Base-by-base conservation (phyloP, 805 yeast genomes). In the Candida corydali region DNA sequence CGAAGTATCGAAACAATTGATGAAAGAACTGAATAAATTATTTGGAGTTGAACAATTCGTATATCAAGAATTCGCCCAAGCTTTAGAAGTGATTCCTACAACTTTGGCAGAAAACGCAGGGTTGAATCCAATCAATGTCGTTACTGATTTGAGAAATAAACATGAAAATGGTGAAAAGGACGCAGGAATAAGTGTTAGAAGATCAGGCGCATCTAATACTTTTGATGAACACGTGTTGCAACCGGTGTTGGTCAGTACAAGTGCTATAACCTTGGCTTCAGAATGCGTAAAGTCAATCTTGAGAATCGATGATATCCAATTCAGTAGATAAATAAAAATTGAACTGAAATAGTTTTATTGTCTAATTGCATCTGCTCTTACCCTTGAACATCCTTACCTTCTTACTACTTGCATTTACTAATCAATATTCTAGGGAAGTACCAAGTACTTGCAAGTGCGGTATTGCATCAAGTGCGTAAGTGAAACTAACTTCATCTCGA, bases 41-140 rank as follows among this genome's bases (percentile, higher is more conserved):
- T 75, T 85, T 14, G 97, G 97, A 34, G 85, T 86, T 8, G 95
- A 88, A 60, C 89, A 91, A 38, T 78, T 86, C 45, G 89, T 94
- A 50, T 89, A 86, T 79, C 82, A 80, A 55, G 96, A 89, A 63
- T 88, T 84, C 65, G 95, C 96, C 15, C 75, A 81, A 49, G 96
- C 97, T 3, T 70, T 88, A 47, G 96, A 89, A 61, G 86, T 89
- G 24, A 86, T 88, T 44, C 97, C 97, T 44, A 85, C 94, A 2
- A 88, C 96, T 8, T 71, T 88, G 47, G 96, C 97, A 6, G 97
- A 89, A 65, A 88, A 88, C 57, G 96, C 97, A 4, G 97, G 97
- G 40, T 69, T 88, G 60, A 86, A 88, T 57, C 86, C 95, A 46
- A 84, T 89, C 50, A 82, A 85, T 46, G 88, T 91, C 31, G 95